Base-by-base conservation (phyloP, 202 grass and related monocot species). In the Carex arenaria region DNA sequence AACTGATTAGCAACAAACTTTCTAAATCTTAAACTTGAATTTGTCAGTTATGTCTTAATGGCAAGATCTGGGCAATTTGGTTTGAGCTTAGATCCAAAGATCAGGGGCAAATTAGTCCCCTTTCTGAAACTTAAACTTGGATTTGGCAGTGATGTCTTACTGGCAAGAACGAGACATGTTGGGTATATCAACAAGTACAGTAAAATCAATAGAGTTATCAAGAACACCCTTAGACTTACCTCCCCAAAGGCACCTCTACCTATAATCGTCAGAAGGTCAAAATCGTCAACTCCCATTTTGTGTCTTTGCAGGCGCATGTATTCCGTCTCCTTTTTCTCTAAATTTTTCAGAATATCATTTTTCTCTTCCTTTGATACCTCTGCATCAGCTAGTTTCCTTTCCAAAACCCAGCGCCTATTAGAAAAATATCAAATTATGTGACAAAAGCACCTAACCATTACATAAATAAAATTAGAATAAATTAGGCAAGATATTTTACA, bases 241-340 rank as follows among this genome's bases (percentile, higher is more conserved):
- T 97, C 95, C 53, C 95, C 95, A 61, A 97, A 97, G 83, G 95
- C 95, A 79, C 95, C 95, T 86, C 92, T 93, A 80, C 95, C 95
- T 73, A 97, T 97, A 83, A 97, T 94, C 15, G 95, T 97, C 84
- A 97, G 85, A 84, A 97, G 95, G 85, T 94, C 92, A 91, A 97
- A 97, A 90, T 97, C 95, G 82, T 97, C 95, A 62, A 94, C 95
- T 43, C 90, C 92, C 92, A 97, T 94, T 88, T 97, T 97, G 80
- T 97, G 92, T 88, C 95, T 94, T 84, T 94, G 94, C 60, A 91
- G 85, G 14, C 94, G 90, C 94, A 97, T 97, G 71, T 94, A 94
- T 86, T 97, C 92, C 17, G 94, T 97, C 72, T 97, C 94, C 22
- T 94, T 97, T 84, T 90, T 94, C 86, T 97, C 94, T 79, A 97